Conservation (phyloP, 2,329 filamentous ascomycete species). For the Aspergillus carbonarius region DNA sequence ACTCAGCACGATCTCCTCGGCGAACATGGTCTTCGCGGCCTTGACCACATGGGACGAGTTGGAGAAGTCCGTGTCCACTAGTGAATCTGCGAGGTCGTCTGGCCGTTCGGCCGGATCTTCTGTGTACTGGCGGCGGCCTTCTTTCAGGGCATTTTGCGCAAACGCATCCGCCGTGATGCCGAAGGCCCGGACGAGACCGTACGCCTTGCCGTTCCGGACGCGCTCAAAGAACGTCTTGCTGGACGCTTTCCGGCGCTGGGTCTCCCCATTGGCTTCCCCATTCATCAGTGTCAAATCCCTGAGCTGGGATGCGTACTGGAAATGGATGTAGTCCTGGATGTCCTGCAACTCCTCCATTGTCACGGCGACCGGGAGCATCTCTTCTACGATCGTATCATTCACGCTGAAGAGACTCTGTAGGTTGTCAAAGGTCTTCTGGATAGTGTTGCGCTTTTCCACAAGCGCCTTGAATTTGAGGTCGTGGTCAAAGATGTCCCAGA, state of each 20-base stretch:
- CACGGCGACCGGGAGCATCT: conserved; percentile 74
- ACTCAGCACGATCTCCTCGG: conserved; percentile 84
- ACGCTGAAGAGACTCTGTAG: conserved; percentile 66
- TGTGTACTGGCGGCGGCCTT: conserved; percentile 75
- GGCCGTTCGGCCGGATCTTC: conserved; percentile 81
- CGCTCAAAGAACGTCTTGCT: conserved; percentile 80
- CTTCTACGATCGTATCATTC: conserved; percentile 72
- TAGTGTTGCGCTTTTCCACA: conserved; percentile 83
- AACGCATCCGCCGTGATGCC: conserved; percentile 87
- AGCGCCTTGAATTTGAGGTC: conserved; percentile 94
- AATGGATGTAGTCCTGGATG: conserved; percentile 93
- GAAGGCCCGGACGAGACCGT: conserved; percentile 81
- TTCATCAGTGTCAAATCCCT: conserved; percentile 72
- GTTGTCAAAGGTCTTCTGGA: conserved; percentile 76
- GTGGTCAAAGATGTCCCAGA: conserved; percentile 93
- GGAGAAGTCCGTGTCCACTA: conserved; percentile 69
- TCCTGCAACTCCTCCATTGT: conserved; percentile 97
- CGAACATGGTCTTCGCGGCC: conserved; percentile 82
- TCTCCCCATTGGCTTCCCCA: conserved; percentile 60
- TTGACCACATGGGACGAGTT: conserved; percentile 74
- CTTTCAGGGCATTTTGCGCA: conserved; percentile 78
- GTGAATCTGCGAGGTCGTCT: conserved; percentile 79
- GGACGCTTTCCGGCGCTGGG: conserved; percentile 77
- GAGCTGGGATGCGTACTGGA: conserved; percentile 81
- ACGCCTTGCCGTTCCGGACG: conserved; percentile 75